A percentile compares a stretch with the other conserved stretches of the same genome.
Evolutionary conservation across 108 stramenopile species (phyloP).

Genomic region (Skeletonema tropicum): DNA sequence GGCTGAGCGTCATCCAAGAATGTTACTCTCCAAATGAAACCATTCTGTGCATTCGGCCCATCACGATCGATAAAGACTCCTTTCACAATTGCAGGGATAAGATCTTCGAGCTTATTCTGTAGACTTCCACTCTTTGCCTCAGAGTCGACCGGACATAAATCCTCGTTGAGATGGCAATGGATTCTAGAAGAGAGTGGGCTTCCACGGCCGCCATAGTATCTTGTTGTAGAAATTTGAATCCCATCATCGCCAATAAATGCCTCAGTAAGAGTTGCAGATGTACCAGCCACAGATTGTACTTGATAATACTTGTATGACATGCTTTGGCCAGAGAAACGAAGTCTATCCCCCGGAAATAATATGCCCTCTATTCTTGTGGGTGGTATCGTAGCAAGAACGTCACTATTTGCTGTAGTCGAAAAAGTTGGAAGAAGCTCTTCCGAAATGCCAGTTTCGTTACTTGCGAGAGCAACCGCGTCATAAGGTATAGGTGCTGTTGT

Average conservation of each 20-base stretch:
- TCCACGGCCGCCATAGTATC: constrained; percentile 67
- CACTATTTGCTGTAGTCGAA: constrained; percentile 22
- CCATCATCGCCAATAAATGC: constrained; percentile 36
- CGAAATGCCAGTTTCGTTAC: constrained; percentile 62
- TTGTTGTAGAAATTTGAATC: constrained; percentile 37
- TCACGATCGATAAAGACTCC: constrained; percentile 80
- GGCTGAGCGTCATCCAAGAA: constrained; percentile 77
- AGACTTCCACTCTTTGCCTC: constrained; percentile 64
- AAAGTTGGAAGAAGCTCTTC: constrained; percentile 36
- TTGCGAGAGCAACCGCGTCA: constrained; percentile 71
- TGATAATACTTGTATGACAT: constrained; percentile 47
- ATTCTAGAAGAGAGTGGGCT: constrained; percentile 49
- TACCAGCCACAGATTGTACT: constrained; percentile 42
- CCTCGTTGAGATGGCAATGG: constrained; percentile 43
- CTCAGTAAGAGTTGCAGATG: constrained; percentile 34
- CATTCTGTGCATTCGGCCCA: constrained; percentile 50
- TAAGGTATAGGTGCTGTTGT: constrained; percentile 74
- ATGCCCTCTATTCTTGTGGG: constrained; percentile 37
- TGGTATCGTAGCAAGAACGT: constrained; percentile 39
- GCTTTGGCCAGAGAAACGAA: constrained; percentile 52
- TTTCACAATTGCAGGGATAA: constrained; percentile 45
- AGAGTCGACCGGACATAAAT: constrained; percentile 39
- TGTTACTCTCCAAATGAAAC: constrained; percentile 80
- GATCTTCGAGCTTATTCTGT: constrained; percentile 70
- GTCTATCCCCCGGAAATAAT: constrained; percentile 58